Evolutionary conservation across 2,329 filamentous ascomycete species (phyloP), one percentile per base, ranked within the genome.

Genomic region (Clonostachys solani): DNA sequence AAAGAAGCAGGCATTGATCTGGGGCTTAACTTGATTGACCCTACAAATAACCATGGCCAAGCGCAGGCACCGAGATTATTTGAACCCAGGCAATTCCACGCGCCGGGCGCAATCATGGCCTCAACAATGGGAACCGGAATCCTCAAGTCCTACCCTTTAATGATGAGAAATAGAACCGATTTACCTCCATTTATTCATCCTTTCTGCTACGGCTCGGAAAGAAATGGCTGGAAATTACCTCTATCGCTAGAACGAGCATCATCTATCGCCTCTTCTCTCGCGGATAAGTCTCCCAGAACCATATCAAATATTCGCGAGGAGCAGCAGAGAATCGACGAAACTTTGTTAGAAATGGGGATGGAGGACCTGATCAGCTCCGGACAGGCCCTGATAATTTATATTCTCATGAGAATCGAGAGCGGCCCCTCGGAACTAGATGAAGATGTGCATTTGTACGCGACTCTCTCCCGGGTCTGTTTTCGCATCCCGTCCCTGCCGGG

Each of bases 81-180:
- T 19, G 46, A 47, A 23, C 29, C 46, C n/a, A 23, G n/a, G 16
- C 10, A 6, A 5, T 47, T 44, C 19, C 18, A 37, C 16, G 40
- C 33, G n/a, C 41, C 46, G 17, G 44, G 41, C 29, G 15, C 13
- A 12, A 40, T 44, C n/a, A 47, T 44, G 41, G 41, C 29, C 16
- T 47, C 40, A 33, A 47, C 46, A 15, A 33, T 44, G 8, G 46
- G 46, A 17, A 16, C n/a, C 19, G 40, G 46, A 33, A 47, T 47
- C 17, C n/a, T 47, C 5, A 33, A 42, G 15, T 44, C 41, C 6
- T 47, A 47, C 18, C 40, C 41, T 13, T 13, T 18, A 10, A 43
- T 47, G 37, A 47, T 43, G 38, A 12, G 23, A 18, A 40, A 42
- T 18, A 38, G 12, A 18, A 15, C 13, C 12, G 17, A n/a, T 18